Conservation (phyloP, 2,329 filamentous ascomycete genomes). For the Aspergillus costaricaensis region DNA sequence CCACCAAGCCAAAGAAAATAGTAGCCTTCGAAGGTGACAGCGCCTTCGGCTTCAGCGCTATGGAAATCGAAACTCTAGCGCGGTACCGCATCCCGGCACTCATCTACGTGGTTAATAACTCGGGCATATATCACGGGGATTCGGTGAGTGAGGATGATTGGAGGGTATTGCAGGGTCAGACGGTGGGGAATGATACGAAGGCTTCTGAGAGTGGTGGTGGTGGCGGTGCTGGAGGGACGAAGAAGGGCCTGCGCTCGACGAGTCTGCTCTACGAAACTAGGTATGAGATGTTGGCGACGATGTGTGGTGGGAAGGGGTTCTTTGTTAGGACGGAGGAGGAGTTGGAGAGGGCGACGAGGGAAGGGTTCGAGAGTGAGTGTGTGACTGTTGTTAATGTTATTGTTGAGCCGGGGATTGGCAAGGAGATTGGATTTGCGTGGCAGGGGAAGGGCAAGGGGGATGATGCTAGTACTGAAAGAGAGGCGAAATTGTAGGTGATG, state of each 20-base stretch:
- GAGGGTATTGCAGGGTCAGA: conserved; percentile 48
- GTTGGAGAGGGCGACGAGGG: conserved; percentile 52
- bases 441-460: conserved; percentile 21
- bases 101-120: conserved; percentile 60
- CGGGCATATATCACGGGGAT: conserved; percentile 54
- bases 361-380: conserved; percentile 50
- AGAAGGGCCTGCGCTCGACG: conserved; percentile 49
- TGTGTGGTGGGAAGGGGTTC: conserved; percentile 57
- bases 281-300: conserved; percentile 58
- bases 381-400: conserved; percentile 59
- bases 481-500: neutral
- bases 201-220: neutral
- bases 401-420: conserved; percentile 53
- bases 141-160: conserved; percentile 44
- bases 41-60: conserved; percentile 58
- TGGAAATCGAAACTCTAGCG: conserved; percentile 60
- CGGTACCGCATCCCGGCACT: conserved; percentile 57
- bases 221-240: neutral
- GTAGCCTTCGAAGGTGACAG: conserved; percentile 59
- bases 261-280: conserved; percentile 57
- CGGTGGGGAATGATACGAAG: conserved; percentile 32
- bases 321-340: conserved; percentile 56
- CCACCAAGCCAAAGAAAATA: conserved; percentile 52
- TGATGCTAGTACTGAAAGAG: too few species aligned
- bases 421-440: conserved; percentile 43